phyloP scores from a whole-genome alignment of 2,329 filamentous ascomycete species.

The Neurospora crassa region DNA sequence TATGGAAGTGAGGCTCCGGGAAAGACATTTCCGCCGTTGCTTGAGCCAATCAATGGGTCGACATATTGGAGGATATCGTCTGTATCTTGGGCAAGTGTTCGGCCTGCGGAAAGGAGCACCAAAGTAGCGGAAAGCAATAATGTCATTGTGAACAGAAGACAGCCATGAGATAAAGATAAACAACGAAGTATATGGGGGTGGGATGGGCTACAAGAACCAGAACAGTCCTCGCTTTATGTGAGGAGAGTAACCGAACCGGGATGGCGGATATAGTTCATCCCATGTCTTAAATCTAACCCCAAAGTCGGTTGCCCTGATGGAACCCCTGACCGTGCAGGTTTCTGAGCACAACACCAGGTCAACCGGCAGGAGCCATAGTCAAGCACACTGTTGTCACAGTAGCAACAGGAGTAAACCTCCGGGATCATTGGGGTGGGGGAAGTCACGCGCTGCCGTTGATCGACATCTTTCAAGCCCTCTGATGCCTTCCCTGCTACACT shows the following conservation, averaged over 20 bases:
- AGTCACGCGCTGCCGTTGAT: neutral
- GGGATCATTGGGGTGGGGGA: neutral
- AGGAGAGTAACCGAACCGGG: neutral
- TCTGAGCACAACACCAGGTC: neutral
- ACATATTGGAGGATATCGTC: slow-evolving; percentile 16
- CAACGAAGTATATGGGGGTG: neutral
- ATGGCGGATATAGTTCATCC: neutral
- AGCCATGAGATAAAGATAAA: neutral
- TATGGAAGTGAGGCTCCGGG: slow-evolving; percentile 33
- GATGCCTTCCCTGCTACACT: neutral
- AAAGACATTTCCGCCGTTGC: slow-evolving; percentile 34
- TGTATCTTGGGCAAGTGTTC: slow-evolving; percentile 6
- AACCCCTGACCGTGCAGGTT: neutral
- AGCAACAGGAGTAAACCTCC: neutral
- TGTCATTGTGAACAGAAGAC: slow-evolving; percentile 6
- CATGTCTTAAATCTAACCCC: neutral
- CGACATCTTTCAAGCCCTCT: neutral
- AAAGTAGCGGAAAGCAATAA: slow-evolving; percentile 2
- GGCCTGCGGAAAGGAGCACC: slow-evolving; percentile 5
- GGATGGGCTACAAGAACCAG: neutral
- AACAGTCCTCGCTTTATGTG: neutral
- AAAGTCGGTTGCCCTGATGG: neutral
- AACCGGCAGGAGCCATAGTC: neutral
- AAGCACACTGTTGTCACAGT: neutral
- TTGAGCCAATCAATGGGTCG: slow-evolving; percentile 31